Evolutionary conservation across 2,329 filamentous ascomycete genomes (phyloP), one percentile per base, ranked within the genome.

Genomic region (Neocatenulostroma microsporum): DNA sequence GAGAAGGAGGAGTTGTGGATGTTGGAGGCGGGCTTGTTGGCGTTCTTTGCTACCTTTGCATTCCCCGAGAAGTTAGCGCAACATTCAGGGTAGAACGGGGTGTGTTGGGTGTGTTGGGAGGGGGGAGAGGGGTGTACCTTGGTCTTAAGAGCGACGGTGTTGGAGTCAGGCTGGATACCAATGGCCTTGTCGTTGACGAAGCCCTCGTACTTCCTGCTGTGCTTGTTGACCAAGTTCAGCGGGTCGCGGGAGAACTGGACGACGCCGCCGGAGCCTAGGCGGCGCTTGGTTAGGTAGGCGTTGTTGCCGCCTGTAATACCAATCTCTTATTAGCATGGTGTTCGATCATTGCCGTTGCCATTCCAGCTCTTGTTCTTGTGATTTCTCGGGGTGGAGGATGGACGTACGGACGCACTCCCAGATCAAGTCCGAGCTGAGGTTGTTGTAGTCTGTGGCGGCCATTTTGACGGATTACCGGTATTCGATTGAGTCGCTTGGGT

Each of bases 151-250:
- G 75, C 72, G 55, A 96, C 73, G 60, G 80, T 85, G 57, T 84
- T 84, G 68, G 89, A 82, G 67, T 86, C 74, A 57, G 80, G 62
- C 58, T 78, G 68, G 61, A 98, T 70, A 62, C 88, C 86, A 61
- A 96, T 71, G 56, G 91, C 88, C 86, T 94, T 91, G 66, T 81
- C 77, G 74, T 94, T 94, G 68, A 85, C 79, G 69, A 87, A 93
- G 61, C 91, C 91, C 58, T 84, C 84, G 69, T 94, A 78, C 85
- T 94, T 96, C 73, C 85, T 83, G 57, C 76, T 80, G 75, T 94
- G 82, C 70, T 81, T 73, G 82, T 95, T 96, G 66, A 71, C 75
- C 68, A 96, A 70, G 79, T 96, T 98, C 55, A 95, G 71, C 58
- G 88, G 85, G 65, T 96, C 89, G 57, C 84, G 83, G 56, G 89